Evolutionary conservation across 768 basidiomycete species (phyloP).

Genomic region (Leucosporidium creatinivorum): DNA sequence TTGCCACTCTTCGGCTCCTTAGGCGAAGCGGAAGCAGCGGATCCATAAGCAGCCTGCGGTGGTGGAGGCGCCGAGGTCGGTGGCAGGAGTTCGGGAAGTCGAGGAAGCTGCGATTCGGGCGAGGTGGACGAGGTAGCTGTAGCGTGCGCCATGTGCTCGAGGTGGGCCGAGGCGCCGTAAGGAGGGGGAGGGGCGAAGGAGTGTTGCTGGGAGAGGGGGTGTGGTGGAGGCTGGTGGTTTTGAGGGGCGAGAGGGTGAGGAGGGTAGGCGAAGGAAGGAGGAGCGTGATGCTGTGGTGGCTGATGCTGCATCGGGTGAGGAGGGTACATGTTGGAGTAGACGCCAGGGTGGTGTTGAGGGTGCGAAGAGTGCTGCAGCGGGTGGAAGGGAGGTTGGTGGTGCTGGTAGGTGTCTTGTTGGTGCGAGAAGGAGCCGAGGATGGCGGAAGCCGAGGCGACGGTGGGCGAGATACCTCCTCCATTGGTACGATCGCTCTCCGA

Average conservation of each 20-base stretch:
- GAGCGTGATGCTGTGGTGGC: neutral
- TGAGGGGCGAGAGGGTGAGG: neutral
- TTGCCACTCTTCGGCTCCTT: neutral
- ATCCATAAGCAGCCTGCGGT: no score
- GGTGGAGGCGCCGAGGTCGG: no score
- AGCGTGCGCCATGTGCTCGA: no score
- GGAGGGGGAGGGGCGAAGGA: neutral
- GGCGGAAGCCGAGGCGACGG: constrained; percentile 34
- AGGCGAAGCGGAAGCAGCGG: no score
- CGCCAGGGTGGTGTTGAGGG: no score
- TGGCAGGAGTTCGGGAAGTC: no score
- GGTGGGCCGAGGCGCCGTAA: no score
- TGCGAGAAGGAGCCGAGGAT: constrained; percentile 33
- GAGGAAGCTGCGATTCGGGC: no score
- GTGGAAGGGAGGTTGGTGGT: neutral
- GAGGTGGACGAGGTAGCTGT: no score
- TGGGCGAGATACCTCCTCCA: constrained; percentile 29
- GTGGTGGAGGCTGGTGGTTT: neutral
- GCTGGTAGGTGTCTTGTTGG: neutral
- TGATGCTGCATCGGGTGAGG: neutral
- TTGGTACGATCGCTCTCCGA: constrained; percentile 10
- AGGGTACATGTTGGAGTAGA: no score
- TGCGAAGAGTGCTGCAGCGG: no score
- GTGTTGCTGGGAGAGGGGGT: neutral
- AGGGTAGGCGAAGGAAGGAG: neutral